These are phyloP conservation scores for Lithohypha guttulata DNA, from an alignment of 2,329 filamentous ascomycete genomes.

Conservation along the genomic window DNA sequence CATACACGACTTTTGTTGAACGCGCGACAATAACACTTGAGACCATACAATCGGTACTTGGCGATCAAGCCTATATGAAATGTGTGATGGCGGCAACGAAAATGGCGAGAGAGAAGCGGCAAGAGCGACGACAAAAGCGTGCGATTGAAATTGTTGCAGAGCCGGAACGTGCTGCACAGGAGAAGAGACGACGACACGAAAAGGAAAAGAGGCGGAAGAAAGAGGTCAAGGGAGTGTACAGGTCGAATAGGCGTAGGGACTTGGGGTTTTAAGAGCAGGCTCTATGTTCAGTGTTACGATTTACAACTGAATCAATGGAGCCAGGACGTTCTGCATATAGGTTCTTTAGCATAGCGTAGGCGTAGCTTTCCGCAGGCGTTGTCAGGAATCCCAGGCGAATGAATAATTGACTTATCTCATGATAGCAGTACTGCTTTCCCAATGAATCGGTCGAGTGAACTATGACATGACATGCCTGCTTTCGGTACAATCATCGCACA, in stretches of 20 bases:
- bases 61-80: constrained; percentile 66
- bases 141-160: constrained; percentile 76
- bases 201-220: constrained; percentile 75
- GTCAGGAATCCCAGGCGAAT: too few relatives aligned
- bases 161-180: constrained; percentile 65
- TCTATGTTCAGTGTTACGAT: too few relatives aligned
- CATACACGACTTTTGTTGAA: constrained; percentile 59
- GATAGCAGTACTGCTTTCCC: too few relatives aligned
- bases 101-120: constrained; percentile 58
- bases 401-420: too few relatives aligned
- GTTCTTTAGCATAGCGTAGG: not conserved
- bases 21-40: constrained; percentile 70
- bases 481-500: too few relatives aligned
- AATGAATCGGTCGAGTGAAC: too few relatives aligned
- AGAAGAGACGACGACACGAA: constrained; percentile 75
- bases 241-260: constrained; percentile 50
- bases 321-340: too few relatives aligned
- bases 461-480: too few relatives aligned
- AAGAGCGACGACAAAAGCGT: constrained; percentile 69
- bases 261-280: constrained; percentile 1
- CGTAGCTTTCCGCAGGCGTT: not conserved
- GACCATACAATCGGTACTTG: constrained; percentile 72
- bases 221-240: constrained; percentile 63
- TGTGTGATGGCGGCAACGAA: constrained; percentile 63
- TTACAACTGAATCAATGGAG: too few relatives aligned